Conservation (phyloP, 148 eudicot species). For the Rhododendron vialii region DNA sequence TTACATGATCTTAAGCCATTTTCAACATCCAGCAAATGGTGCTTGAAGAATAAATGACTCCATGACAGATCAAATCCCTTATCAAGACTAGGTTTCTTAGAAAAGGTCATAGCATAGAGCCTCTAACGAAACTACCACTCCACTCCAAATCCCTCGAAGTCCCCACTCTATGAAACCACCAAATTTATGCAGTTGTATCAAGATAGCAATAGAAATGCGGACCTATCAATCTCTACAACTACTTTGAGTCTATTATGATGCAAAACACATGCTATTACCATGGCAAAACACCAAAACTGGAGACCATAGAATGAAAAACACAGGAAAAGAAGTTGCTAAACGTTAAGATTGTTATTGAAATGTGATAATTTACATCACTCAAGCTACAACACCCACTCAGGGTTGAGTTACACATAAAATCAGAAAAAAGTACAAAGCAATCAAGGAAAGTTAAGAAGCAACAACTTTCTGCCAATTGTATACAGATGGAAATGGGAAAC, state of each 20-base stretch:
- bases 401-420: conserved; percentile 5
- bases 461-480: conserved; percentile 9
- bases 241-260: not conserved
- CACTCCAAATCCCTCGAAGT: not conserved
- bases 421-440: not conserved
- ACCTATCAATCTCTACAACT: not conserved
- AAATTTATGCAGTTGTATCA: not conserved
- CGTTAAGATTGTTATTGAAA: conserved; percentile 8
- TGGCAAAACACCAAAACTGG: not conserved
- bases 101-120: not conserved
- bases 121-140: not conserved
- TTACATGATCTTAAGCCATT: not conserved
- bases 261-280: not conserved
- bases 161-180: not conserved
- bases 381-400: not conserved
- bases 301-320: not conserved
- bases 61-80: not conserved
- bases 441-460: conserved; percentile 8
- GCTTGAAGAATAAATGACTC: not conserved
- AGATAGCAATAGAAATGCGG: not conserved
- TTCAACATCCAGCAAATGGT: not conserved
- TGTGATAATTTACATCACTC: conserved; percentile 12
- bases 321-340: not conserved
- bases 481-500: conserved; percentile 6
- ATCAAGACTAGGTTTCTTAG: not conserved